Percentiles rank a stretch among this genome's conserved stretches.
Evolutionary conservation across 2,329 filamentous ascomycete genomes (phyloP).

Genomic region (Zymoseptoria pseudotritici): DNA sequence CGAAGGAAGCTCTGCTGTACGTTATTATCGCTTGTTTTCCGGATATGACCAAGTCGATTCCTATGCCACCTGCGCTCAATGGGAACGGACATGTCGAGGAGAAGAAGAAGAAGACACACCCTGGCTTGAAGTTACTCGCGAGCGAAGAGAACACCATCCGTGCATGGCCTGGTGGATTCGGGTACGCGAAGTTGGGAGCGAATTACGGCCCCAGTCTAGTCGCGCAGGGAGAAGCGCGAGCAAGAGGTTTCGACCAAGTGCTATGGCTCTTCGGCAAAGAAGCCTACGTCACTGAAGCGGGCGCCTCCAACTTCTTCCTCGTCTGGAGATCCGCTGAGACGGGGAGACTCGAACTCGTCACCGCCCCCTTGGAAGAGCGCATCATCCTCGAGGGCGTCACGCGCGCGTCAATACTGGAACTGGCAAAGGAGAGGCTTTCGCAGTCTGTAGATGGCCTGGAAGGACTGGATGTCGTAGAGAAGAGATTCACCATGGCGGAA

Average conservation of each 20-base stretch:
- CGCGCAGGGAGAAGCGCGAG: slow-evolving; percentile 67
- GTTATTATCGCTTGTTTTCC: slow-evolving; percentile 55
- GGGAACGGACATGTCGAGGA: slow-evolving; percentile 23
- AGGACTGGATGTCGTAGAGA: slow-evolving; percentile 64
- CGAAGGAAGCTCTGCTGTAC: slow-evolving; percentile 80
- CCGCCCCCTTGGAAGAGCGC: slow-evolving; percentile 69
- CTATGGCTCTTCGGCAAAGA: slow-evolving; percentile 85
- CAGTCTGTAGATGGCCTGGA: slow-evolving; percentile 25
- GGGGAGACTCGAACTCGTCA: slow-evolving; percentile 63
- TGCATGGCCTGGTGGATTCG: slow-evolving; percentile 89
- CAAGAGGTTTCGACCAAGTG: slow-evolving; percentile 74
- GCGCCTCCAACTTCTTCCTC: slow-evolving; percentile 87
- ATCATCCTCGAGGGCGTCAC: slow-evolving; percentile 86
- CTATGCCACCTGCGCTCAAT: slow-evolving; percentile 25
- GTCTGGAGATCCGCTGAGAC: slow-evolving; percentile 57
- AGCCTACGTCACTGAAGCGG: slow-evolving; percentile 78
- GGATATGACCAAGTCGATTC: slow-evolving; percentile 31
- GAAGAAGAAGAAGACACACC: slow-evolving; percentile 7
- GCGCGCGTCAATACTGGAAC: slow-evolving; percentile 68
- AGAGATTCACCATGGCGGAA: slow-evolving; percentile 74
- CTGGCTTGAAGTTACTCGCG: slow-evolving; percentile 63
- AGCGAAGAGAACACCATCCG: slow-evolving; percentile 75
- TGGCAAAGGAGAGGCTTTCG: slow-evolving; percentile 44
- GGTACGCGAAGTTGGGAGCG: slow-evolving; percentile 84
- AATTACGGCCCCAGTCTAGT: slow-evolving; percentile 84